Evolutionary conservation across 2,329 filamentous ascomycete genomes (phyloP).

Genomic region (Sordariomycetes sp.): DNA sequence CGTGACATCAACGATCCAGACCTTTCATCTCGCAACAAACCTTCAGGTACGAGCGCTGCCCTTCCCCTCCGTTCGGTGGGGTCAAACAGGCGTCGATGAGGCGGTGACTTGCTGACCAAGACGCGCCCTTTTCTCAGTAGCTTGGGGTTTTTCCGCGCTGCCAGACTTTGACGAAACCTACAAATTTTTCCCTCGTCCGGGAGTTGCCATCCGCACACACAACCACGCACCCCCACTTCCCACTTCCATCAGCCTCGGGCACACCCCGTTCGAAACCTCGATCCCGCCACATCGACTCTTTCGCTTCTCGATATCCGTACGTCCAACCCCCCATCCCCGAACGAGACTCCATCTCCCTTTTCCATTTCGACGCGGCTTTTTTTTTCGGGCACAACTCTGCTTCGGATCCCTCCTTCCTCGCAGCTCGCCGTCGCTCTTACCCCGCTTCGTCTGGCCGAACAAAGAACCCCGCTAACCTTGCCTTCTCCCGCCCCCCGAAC

Average conservation of each 20-base stretch:
- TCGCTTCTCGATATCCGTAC: conserved; percentile 3
- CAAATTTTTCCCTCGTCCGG: conserved; percentile 2
- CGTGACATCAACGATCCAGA: conserved; percentile 8
- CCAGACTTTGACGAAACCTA: not conserved
- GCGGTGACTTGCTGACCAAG: not conserved
- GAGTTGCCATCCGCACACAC: not conserved
- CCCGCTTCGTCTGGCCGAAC: not conserved
- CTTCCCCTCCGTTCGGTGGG: not conserved
- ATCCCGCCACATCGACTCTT: conserved; percentile 7
- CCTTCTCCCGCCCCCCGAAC: not conserved
- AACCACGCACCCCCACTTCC: not conserved
- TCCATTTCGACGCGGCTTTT: not conserved
- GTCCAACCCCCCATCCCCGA: not conserved
- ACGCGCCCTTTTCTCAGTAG: not conserved
- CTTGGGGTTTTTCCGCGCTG: not conserved
- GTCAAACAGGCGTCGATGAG: not conserved
- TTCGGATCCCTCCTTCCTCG: not conserved
- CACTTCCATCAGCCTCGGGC: not conserved
- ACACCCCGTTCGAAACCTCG: not conserved
- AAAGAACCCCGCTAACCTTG: not conserved
- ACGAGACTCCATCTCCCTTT: not conserved
- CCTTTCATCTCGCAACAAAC: not conserved
- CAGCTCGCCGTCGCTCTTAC: not conserved
- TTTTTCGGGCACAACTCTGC: too few species aligned
- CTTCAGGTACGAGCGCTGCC: not conserved